phyloP scores from a whole-genome alignment of 345 rosid species.

The Salix exigua region DNA sequence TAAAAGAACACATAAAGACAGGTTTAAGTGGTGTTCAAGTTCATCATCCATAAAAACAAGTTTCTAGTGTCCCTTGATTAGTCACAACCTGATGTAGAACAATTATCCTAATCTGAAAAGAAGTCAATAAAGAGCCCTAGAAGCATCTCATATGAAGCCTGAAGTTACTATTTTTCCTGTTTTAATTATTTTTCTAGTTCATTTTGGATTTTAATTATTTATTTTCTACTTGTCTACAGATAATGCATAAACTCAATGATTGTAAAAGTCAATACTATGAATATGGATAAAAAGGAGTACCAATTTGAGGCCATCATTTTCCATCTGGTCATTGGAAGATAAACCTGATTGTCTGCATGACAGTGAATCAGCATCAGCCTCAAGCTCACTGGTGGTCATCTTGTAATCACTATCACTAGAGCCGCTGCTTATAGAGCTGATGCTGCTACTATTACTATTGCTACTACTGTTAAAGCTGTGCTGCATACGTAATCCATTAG shows the following conservation, averaged over 20 bases:
- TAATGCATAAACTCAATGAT: neutral
- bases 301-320: conserved; percentile 62
- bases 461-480: conserved; percentile 80
- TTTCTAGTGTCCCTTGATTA: neutral
- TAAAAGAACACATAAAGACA: neutral
- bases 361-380: conserved; percentile 97
- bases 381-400: conserved; percentile 77
- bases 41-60: neutral
- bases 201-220: no score
- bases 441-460: conserved; percentile 90
- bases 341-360: conserved; percentile 88
- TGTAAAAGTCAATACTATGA: neutral
- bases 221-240: neutral
- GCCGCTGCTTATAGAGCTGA: conserved; percentile 82
- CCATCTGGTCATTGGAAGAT: conserved; percentile 65
- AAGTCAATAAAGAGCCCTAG: no score
- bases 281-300: conserved; percentile 39
- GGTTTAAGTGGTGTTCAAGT: neutral
- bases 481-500: conserved; percentile 50
- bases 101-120: no score
- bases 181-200: no score
- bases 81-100: neutral
- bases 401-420: conserved; percentile 83
- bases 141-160: no score
- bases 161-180: no score